These are phyloP conservation scores for Jaltomata sinuosa DNA, from an alignment of 257 asterid species.

Conservation along the genomic window DNA sequence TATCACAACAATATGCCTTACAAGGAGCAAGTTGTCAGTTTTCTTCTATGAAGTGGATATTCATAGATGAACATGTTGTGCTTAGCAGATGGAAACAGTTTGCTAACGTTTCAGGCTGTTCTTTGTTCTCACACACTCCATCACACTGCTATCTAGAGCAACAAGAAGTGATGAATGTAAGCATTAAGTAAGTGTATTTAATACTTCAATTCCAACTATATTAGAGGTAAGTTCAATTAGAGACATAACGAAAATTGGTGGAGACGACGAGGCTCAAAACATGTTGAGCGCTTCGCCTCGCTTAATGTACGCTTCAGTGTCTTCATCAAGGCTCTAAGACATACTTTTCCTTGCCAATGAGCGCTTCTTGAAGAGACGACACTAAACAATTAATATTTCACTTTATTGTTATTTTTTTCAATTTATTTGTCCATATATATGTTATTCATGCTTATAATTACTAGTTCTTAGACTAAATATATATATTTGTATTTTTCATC, in stretches of 20 bases:
- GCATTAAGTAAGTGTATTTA: neutral
- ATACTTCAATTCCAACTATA: neutral
- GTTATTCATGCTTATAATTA: no score
- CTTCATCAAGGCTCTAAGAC: no score
- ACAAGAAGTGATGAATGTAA: neutral
- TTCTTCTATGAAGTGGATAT: neutral
- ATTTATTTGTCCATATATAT: no score
- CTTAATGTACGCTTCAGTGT: no score
- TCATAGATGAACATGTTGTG: neutral
- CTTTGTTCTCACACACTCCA: neutral
- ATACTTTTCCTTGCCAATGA: no score
- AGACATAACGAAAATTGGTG: neutral
- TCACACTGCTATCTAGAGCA: neutral
- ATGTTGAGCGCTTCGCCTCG: no score
- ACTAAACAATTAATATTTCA: no score
- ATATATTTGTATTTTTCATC: no score
- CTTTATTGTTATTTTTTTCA: no score
- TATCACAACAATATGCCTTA: neutral
- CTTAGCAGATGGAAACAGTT: neutral
- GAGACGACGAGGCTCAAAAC: no score
- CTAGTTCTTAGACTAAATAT: no score
- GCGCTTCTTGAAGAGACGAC: no score
- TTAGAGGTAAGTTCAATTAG: neutral
- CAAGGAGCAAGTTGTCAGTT: neutral
- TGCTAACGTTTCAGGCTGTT: neutral